Evolutionary conservation across 805 yeast species (phyloP).

Genomic region (Kuraishia piskuri): DNA sequence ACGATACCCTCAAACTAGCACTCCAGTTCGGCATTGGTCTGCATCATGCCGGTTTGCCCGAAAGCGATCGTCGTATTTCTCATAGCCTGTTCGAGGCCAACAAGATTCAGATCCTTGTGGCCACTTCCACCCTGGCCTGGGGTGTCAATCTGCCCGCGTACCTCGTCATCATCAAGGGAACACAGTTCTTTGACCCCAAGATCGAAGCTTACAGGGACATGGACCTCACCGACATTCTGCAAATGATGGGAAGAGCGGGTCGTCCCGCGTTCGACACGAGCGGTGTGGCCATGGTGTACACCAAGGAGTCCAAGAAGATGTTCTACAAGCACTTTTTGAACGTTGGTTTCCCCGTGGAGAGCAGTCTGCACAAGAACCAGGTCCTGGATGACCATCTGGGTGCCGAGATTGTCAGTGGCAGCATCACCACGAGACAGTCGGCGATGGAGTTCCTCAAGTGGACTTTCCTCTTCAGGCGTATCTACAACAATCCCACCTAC

Average conservation of each 20-base stretch:
- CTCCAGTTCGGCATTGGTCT: conserved; percentile 75
- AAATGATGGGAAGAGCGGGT: conserved; percentile 84
- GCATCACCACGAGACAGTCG: conserved; percentile 53
- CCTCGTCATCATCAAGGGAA: conserved; percentile 70
- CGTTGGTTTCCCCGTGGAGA: conserved; percentile 77
- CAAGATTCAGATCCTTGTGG: conserved; percentile 64
- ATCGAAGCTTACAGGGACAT: conserved; percentile 68
- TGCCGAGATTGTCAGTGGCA: conserved; percentile 69
- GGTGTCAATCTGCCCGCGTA: conserved; percentile 81
- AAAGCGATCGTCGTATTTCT: conserved; percentile 59
- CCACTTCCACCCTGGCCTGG: conserved; percentile 84
- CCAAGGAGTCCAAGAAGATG: conserved; percentile 65
- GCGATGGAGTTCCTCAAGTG: conserved; percentile 71
- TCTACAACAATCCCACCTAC: conserved; percentile 70
- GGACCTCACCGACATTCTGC: conserved; percentile 76
- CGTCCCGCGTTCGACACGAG: conserved; percentile 75
- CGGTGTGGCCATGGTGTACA: conserved; percentile 69
- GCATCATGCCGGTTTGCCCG: conserved; percentile 78
- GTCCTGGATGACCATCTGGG: conserved; percentile 75
- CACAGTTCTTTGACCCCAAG: conserved; percentile 55
- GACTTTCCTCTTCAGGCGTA: conserved; percentile 68
- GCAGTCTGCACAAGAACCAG: conserved; percentile 52
- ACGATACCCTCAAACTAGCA: conserved; percentile 70
- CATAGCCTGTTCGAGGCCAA: conserved; percentile 63
- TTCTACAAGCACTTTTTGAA: conserved; percentile 74